These are phyloP conservation scores for Phenoliferia sp. DNA, from an alignment of 1,284 basidiomycete genomes.

Conservation along the genomic window DNA sequence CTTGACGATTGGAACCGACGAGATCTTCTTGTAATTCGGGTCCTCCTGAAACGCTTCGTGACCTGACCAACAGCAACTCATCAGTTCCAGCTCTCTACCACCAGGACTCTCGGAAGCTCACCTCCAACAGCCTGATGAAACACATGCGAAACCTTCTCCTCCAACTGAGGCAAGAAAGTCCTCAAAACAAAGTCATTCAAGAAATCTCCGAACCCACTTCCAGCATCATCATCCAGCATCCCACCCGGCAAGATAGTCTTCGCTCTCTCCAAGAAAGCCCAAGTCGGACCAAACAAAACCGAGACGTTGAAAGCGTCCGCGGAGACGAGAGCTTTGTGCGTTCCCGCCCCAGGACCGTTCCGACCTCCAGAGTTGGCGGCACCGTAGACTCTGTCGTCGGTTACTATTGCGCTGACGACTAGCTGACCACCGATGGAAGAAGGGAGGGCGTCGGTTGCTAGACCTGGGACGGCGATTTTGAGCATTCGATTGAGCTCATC, in stretches of 20 bases:
- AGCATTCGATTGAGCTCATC: conserved; percentile 79
- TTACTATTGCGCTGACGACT: background rate
- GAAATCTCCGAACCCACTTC: conserved; percentile 62
- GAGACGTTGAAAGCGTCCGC: conserved; percentile 94
- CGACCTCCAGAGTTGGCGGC: background rate
- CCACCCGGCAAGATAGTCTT: conserved; percentile 68
- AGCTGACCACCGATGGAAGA: conserved; percentile 5
- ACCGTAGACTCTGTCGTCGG: background rate
- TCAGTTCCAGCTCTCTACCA: background rate
- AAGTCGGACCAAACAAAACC: conserved; percentile 86
- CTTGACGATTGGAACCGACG: conserved; percentile 69
- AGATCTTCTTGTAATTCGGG: conserved; percentile 57
- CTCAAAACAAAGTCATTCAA: conserved; percentile 92
- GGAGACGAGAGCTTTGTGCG: conserved; percentile 78
- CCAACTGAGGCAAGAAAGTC: conserved; percentile 88
- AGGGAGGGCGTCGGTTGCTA: conserved; percentile 43
- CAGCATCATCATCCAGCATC: conserved; percentile 49
- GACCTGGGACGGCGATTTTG: conserved; percentile 86
- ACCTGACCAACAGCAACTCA: conserved; percentile 46
- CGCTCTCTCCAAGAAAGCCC: conserved; percentile 72
- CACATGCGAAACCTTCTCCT: conserved; percentile 84
- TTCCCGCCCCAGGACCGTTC: conserved; percentile 54
- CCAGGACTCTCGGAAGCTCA: conserved; percentile 40
- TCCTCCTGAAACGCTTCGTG: conserved; percentile 81
- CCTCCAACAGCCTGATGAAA: conserved; percentile 82